phyloP scores from a whole-genome alignment of 2,329 filamentous ascomycete species.

The Diplodia corticola region DNA sequence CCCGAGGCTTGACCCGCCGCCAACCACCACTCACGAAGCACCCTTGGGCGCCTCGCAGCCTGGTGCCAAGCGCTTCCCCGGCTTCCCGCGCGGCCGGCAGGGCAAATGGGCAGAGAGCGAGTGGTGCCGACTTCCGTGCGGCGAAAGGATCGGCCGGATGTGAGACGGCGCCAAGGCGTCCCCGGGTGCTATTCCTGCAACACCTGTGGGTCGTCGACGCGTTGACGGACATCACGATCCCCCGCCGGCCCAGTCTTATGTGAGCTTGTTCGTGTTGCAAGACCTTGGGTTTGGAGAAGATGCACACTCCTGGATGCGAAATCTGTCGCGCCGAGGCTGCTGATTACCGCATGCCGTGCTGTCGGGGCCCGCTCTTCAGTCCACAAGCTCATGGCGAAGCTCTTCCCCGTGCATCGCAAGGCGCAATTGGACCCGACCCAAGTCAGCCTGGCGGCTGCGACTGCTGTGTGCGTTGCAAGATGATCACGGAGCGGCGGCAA shows the following conservation, averaged over 20 bases:
- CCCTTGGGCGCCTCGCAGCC: background rate
- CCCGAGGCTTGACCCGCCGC: background rate
- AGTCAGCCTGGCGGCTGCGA: background rate
- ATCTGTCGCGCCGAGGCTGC: background rate
- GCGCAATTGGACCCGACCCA: background rate
- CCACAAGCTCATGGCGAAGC: background rate
- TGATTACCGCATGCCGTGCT: background rate
- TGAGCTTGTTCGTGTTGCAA: background rate
- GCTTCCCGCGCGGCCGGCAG: background rate
- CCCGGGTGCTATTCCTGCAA: background rate
- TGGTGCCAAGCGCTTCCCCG: background rate
- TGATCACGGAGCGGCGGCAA: background rate
- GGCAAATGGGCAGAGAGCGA: background rate
- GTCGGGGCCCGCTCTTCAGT: background rate
- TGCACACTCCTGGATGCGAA: conserved; percentile 2
- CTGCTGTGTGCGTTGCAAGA: background rate
- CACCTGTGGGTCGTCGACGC: background rate
- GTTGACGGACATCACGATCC: background rate
- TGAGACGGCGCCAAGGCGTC: conserved; percentile 12
- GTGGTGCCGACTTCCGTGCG: background rate
- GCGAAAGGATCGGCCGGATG: background rate
- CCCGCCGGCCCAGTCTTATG: background rate
- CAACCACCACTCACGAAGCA: background rate
- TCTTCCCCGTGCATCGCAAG: background rate
- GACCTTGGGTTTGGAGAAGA: background rate